Conservation (phyloP, 139 green algal genomes). For the Gonium pectorale region DNA sequence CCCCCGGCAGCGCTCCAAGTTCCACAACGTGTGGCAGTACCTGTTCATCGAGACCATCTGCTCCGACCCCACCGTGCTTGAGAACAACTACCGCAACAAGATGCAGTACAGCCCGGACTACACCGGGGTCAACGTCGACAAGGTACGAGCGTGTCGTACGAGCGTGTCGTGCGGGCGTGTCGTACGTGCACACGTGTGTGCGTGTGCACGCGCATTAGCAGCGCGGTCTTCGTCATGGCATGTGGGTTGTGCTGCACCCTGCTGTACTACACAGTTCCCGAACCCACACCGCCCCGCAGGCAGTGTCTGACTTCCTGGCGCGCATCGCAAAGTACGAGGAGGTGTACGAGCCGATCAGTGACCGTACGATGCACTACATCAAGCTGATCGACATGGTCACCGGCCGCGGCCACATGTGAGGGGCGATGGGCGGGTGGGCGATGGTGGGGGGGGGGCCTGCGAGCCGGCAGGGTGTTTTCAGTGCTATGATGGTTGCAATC, state of each 20-base stretch:
- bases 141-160: too few species aligned
- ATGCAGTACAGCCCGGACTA: constrained; percentile 91
- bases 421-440: too few species aligned
- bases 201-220: too few species aligned
- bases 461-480: background rate
- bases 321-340: constrained; percentile 91
- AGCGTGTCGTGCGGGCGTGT: too few species aligned
- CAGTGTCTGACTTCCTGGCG: constrained; percentile 86
- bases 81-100: constrained; percentile 94
- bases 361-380: constrained; percentile 94
- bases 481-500: too few species aligned
- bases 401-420: constrained; percentile 63
- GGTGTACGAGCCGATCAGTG: constrained; percentile 92
- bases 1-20: constrained; percentile 27
- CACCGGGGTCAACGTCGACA: constrained; percentile 68
- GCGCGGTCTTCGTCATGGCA: too few species aligned
- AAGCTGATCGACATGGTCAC: constrained; percentile 91
- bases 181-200: too few species aligned
- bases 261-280: too few species aligned
- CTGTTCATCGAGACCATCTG: constrained; percentile 98
- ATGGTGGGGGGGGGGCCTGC: background rate
- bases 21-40: constrained; percentile 66
- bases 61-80: constrained; percentile 85
- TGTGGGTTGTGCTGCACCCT: too few species aligned
- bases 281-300: constrained; percentile 62